Conservation (phyloP, 148 eudicot species). For the Cornus controversa region DNA sequence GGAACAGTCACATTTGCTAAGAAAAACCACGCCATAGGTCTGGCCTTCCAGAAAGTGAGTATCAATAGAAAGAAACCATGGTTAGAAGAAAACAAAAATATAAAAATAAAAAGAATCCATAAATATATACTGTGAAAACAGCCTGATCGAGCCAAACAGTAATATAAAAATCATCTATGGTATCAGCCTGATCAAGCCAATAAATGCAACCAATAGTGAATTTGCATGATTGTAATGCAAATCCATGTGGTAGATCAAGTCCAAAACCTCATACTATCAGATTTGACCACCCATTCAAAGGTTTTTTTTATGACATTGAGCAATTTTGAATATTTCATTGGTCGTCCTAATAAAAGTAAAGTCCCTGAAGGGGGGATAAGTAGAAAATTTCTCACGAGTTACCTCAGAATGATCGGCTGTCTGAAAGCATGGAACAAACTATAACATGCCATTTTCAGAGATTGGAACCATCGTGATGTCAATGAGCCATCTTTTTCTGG, state of each 20-base stretch:
- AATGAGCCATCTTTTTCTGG: conserved; percentile 41
- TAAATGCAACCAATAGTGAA: neutral
- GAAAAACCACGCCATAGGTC: conserved; percentile 99
- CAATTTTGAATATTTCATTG: neutral
- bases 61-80: conserved; percentile 3
- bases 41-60: conserved; percentile 46
- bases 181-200: neutral
- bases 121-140: neutral
- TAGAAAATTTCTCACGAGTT: conserved; percentile 15
- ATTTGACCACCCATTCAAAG: neutral
- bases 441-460: conserved; percentile 66
- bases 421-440: conserved; percentile 69
- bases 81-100: conserved; percentile 21
- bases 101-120: neutral
- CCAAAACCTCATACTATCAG: neutral
- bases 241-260: neutral
- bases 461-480: conserved; percentile 45
- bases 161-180: neutral
- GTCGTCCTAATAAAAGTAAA: neutral
- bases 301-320: neutral
- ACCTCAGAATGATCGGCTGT: conserved; percentile 88
- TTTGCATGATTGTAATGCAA: neutral
- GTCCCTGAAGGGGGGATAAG: neutral
- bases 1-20: conserved; percentile 80
- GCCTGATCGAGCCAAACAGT: neutral